Conservation (phyloP, 192 early-diverging fungal species). For the Phycomyces blakesleeanus region DNA sequence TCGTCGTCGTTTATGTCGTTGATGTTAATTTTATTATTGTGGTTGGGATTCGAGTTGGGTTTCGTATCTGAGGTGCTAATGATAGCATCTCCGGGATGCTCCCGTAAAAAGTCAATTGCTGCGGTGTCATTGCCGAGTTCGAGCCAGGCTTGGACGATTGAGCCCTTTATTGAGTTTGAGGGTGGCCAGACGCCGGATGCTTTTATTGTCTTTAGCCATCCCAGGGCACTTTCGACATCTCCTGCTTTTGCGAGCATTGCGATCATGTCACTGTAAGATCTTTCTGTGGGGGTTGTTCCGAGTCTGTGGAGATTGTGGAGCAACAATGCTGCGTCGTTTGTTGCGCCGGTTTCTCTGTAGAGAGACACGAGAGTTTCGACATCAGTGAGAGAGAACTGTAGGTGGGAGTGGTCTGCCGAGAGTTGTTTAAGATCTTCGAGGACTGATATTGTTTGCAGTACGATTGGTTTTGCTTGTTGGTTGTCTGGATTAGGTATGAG, state of each 20-base stretch:
- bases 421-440: background rate
- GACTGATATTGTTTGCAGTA: background rate
- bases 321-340: background rate
- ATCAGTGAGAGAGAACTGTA: no score
- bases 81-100: background rate
- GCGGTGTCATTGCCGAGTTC: background rate
- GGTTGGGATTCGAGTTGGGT: no score
- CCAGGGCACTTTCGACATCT: background rate
- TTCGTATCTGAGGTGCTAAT: background rate
- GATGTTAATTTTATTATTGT: no score
- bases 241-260: background rate
- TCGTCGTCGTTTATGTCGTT: background rate
- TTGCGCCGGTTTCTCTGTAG: background rate
- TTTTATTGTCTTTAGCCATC: conserved; percentile 3
- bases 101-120: background rate
- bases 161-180: background rate
- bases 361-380: no score
- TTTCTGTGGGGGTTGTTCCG: background rate
- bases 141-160: background rate
- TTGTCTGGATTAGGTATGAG: background rate
- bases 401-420: background rate
- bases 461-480: background rate
- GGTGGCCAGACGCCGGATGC: background rate
- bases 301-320: background rate
- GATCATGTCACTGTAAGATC: background rate